Conservation (phyloP, 352 stramenopile species). For the Phytophthora pluvialis region DNA sequence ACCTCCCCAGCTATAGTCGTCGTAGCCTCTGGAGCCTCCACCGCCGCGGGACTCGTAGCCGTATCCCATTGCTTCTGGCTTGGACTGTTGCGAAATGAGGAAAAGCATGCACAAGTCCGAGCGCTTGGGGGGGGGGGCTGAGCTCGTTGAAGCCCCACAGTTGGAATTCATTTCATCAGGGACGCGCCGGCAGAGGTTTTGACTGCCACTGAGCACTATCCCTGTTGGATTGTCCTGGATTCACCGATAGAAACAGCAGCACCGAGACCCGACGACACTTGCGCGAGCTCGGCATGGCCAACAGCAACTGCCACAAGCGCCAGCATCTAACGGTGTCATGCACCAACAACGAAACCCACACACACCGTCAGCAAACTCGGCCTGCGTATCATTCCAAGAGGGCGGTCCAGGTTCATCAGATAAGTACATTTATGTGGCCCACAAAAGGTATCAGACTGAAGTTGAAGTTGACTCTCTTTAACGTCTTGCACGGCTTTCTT, state of each 20-base stretch:
- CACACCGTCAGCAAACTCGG: no score
- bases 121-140: not conserved
- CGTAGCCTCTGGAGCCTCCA: slow-evolving; percentile 1
- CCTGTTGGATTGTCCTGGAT: not conserved
- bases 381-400: no score
- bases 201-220: slow-evolving; percentile 2
- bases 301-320: not conserved
- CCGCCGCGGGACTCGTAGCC: slow-evolving; percentile 8
- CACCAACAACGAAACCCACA: no score
- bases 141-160: not conserved
- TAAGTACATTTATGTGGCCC: not conserved
- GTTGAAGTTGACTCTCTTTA: not conserved
- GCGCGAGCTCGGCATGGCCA: not conserved
- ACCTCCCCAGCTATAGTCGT: slow-evolving; percentile 19
- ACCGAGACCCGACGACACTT: not conserved
- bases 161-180: not conserved
- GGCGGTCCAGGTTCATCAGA: no score
- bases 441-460: slow-evolving; percentile 2
- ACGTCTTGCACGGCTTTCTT: not conserved
- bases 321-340: no score
- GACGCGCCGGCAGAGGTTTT: slow-evolving; percentile 1
- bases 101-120: not conserved
- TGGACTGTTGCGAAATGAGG: not conserved
- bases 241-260: not conserved
- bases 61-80: slow-evolving; percentile 14